phyloP scores from a whole-genome alignment of 495 filamentous ascomycete genomes.

The Halenospora varia region DNA sequence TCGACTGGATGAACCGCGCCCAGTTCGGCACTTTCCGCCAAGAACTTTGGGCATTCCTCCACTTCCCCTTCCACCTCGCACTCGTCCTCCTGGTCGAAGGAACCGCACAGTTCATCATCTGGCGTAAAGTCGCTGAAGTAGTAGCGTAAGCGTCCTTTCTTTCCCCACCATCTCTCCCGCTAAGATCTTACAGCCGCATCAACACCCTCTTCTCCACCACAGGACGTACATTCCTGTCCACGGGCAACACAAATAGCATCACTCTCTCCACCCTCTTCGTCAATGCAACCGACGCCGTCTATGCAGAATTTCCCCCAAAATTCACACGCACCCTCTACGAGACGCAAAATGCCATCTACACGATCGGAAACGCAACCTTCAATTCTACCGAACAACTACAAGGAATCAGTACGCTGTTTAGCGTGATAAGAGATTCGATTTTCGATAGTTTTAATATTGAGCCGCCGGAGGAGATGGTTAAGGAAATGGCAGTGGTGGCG shows the following conservation, averaged over 20 bases:
- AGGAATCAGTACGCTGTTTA: slow-evolving; percentile 18
- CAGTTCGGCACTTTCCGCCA: slow-evolving; percentile 52
- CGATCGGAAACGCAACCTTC: not conserved
- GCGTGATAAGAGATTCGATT: slow-evolving; percentile 27
- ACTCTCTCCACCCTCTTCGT: slow-evolving; percentile 14
- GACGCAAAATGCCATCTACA: slow-evolving; percentile 4
- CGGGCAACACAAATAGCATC: not conserved
- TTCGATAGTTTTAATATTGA: slow-evolving; percentile 29
- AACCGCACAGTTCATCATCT: slow-evolving; percentile 36
- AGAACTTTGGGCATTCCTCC: slow-evolving; percentile 59
- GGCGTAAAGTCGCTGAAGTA: slow-evolving; percentile 10
- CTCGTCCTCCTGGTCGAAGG: slow-evolving; percentile 60
- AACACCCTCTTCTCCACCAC: not conserved
- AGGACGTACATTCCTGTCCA: not conserved
- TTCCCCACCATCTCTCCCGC: not conserved
- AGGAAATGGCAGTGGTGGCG: slow-evolving; percentile 3
- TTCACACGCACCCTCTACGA: not conserved
- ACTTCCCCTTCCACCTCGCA: slow-evolving; percentile 65
- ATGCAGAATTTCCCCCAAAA: slow-evolving; percentile 6
- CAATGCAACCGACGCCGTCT: slow-evolving; percentile 25
- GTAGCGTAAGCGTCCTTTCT: not conserved
- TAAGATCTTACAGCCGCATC: not conserved
- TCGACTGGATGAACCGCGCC: slow-evolving; percentile 48
- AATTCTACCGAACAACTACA: slow-evolving; percentile 5
- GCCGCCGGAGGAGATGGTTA: slow-evolving; percentile 18